phyloP scores from a whole-genome alignment of 495 filamentous ascomycete species.

The Pseudomonodictys pantanalensis region DNA sequence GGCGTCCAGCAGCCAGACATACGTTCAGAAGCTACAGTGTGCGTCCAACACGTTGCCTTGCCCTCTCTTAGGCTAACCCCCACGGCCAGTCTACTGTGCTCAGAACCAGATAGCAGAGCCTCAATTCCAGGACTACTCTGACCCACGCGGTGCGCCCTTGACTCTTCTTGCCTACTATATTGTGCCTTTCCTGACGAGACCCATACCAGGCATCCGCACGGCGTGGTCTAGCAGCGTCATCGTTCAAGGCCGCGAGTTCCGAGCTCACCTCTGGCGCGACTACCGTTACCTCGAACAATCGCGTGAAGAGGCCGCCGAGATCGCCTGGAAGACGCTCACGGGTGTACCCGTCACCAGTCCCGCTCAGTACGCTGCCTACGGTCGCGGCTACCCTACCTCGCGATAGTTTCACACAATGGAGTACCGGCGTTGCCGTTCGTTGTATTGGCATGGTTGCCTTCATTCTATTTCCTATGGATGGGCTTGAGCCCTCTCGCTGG shows the following conservation, averaged over 20 bases:
- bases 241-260: constrained; percentile 18
- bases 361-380: background rate
- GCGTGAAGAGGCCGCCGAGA: constrained; percentile 27
- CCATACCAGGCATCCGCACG: constrained; percentile 13
- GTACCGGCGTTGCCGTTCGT: no score
- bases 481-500: no score
- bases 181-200: background rate
- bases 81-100: constrained; percentile 8
- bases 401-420: no score
- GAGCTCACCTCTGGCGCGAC: constrained; percentile 22
- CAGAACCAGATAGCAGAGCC: constrained; percentile 18
- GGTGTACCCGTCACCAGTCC: background rate
- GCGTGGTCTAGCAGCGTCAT: constrained; percentile 24
- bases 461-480: no score
- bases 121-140: constrained; percentile 26
- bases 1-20: constrained; percentile 3
- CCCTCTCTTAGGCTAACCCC: background rate
- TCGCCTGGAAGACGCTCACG: constrained; percentile 10
- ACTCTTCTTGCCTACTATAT: background rate
- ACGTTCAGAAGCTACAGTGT: constrained; percentile 7
- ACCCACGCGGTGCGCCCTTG: constrained; percentile 17
- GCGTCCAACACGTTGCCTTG: background rate
- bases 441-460: no score
- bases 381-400: background rate
- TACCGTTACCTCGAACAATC: constrained; percentile 23